Evolutionary conservation across 257 asterid species (phyloP).

Genomic region (Linderniella brevidens): DNA sequence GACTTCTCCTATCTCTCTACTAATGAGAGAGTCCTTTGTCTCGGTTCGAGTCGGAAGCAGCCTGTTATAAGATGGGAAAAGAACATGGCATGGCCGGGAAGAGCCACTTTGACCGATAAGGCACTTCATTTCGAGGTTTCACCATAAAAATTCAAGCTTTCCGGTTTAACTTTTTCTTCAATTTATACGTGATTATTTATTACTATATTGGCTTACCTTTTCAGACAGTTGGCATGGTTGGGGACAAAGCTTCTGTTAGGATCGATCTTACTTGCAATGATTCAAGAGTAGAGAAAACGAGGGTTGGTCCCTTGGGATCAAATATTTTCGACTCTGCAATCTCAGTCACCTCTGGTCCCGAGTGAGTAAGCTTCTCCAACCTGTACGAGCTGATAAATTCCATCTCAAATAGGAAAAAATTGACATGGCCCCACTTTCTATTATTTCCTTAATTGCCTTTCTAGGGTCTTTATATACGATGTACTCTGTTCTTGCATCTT

Average conservation of each 20-base stretch:
- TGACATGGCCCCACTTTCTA: background rate
- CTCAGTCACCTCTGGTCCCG: slow-evolving; percentile 56
- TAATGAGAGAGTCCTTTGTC: slow-evolving; percentile 51
- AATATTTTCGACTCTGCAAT: slow-evolving; percentile 88
- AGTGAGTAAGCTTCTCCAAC: slow-evolving; percentile 93
- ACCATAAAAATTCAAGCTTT: background rate
- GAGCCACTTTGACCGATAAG: slow-evolving; percentile 64
- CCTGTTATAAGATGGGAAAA: slow-evolving; percentile 92
- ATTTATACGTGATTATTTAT: slow-evolving; percentile 7
- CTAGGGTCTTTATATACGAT: background rate
- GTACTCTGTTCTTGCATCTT: background rate
- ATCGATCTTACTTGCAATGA: slow-evolving; percentile 59
- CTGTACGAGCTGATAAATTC: slow-evolving; percentile 11
- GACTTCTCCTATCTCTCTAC: slow-evolving; percentile 22
- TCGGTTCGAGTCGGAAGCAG: slow-evolving; percentile 86
- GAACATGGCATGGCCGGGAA: slow-evolving; percentile 94
- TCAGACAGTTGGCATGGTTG: slow-evolving; percentile 52
- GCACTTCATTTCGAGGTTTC: slow-evolving; percentile 92
- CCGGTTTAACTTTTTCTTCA: background rate
- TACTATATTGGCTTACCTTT: slow-evolving; percentile 5
- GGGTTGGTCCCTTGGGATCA: slow-evolving; percentile 88
- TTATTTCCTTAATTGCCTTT: background rate
- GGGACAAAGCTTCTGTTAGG: slow-evolving; percentile 35
- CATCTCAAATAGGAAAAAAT: background rate
- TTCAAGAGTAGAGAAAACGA: slow-evolving; percentile 47